Evolutionary conservation across 2,329 filamentous ascomycete genomes (phyloP), one percentile per base, ranked within the genome.

Genomic region (Fusarium caatingaense): DNA sequence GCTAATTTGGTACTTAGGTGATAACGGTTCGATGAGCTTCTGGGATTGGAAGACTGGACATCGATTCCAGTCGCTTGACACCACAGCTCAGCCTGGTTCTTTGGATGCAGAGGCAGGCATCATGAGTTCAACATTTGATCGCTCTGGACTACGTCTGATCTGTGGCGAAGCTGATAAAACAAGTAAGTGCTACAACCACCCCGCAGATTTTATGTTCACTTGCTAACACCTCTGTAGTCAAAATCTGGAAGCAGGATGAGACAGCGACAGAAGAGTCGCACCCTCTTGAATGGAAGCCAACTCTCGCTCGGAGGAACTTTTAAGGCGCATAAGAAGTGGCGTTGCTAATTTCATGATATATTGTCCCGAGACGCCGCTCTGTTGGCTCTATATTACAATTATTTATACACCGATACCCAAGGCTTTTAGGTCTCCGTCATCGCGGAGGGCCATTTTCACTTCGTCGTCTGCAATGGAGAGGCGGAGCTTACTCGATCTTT

Each of bases 1-100:
- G n/a, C 65, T 73, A 61, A 76, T 41, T 25, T 40, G 20, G n/a
- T 13, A 20, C 21, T 0, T 53, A 83, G 82, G 91, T 48, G 96
- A 99, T 77, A 98, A 99, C 74, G 96, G 97, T 42, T 97, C 93
- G 37, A 96, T 98, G 85, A 93, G 90, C 72, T 99, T 99, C 84
- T 99, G 94, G 92, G 97, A 99, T 79, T 99, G 96, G 96, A 98
- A 98, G 83, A 92, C 94, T 1, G 96, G 97, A 1, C 89, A 99
- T 78, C 88, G 92, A 49, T 99, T 96, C 83, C 96, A 99, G 81
- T 88, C 89, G 11, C 86, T 95, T 15, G 94, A 99, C 73, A 97
- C 93, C 6, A 93, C 93, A 10, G 96, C 96, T 1, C 96, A 99
- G 79, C 96, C 96, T 0, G 96, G 96, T 51, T 97, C 93, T 20